Evolutionary conservation across 257 asterid species (phyloP), one percentile per base, ranked within the genome.

Genomic region (Nicotiana undulata): DNA sequence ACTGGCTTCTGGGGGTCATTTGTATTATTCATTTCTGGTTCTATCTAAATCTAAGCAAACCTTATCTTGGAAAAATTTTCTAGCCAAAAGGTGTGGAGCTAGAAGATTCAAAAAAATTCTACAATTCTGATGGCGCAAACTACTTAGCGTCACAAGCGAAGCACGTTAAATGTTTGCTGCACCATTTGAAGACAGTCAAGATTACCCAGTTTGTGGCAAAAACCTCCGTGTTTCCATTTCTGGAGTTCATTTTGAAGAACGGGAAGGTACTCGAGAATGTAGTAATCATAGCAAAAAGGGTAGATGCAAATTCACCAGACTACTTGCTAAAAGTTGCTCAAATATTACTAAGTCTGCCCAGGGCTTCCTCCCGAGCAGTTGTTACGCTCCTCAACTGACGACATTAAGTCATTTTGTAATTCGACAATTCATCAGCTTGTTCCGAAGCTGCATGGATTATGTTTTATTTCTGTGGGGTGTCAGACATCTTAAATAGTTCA

Each of bases 211-310:
- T 52, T 31, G 83, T 37, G 12, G 68, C 59, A 17, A 20, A 55
- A 24, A 26, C 6, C 12, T 22, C 51, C 15, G 22, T 79, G 8
- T 40, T 79, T 31, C 40, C 68, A 5, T 53, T 79, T 9, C 29
- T 79, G 32, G 75, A 65, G 76, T 46, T 79, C 34, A 29, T 80
- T 12, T 80, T 80, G 46, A 80, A 68, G 56, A 37, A 80, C 4
- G 70, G 70, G 7, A 55, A 28, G 15, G 68, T 52, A 65, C 72
- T 80, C 0, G 83, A 80, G 40, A 80, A 31, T 26, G 44, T 80
- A 6, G 60, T 34, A 26, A 53, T 80, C 49, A 55, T 46, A 70
- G 72, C 46, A 5, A 68, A 56, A 56, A 46, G 20, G 40, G 0
- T 18, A 0, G 72, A 59, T 7, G 40, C 40, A 52, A 20, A 26